A percentile compares a stretch with the other conserved stretches of the same genome.
phyloP scores from a whole-genome alignment of 495 filamentous ascomycete species.

The Aspergillus affinis region DNA sequence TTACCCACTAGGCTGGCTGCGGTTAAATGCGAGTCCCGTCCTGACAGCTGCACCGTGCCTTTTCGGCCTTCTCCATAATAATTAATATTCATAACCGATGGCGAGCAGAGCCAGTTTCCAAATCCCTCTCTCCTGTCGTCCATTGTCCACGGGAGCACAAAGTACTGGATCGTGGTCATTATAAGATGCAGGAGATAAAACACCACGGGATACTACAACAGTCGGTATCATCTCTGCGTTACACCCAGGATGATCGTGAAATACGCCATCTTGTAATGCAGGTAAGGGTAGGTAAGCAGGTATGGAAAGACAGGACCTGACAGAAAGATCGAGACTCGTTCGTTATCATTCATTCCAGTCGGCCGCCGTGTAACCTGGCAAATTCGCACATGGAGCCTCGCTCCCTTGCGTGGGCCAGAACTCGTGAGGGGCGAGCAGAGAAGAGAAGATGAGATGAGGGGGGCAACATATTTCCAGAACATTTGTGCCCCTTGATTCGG shows the following conservation, averaged over 20 bases:
- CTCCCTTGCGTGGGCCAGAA: background rate
- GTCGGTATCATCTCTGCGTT: background rate
- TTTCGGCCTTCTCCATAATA: no score
- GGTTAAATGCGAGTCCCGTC: background rate
- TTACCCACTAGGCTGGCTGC: background rate
- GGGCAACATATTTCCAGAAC: constrained; percentile 5
- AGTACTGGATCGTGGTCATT: background rate
- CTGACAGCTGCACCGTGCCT: constrained; percentile 10
- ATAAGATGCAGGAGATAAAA: background rate
- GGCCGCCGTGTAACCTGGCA: constrained; percentile 1
- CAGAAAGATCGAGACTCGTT: background rate
- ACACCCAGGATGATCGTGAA: background rate
- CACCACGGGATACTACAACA: background rate
- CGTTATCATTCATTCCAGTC: constrained; percentile 1
- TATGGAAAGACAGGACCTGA: background rate
- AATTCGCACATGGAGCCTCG: constrained; percentile 5
- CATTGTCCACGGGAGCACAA: no score
- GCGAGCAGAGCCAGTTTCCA: no score
- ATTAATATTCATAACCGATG: no score
- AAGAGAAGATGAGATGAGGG: background rate
- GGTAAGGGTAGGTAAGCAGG: background rate
- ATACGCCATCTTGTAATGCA: background rate
- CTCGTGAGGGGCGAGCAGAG: background rate
- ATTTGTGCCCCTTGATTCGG: constrained; percentile 5
- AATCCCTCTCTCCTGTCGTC: no score